These are phyloP conservation scores for Fusarium abutilonis DNA, from an alignment of 2,329 filamentous ascomycete species.

Conservation along the genomic window DNA sequence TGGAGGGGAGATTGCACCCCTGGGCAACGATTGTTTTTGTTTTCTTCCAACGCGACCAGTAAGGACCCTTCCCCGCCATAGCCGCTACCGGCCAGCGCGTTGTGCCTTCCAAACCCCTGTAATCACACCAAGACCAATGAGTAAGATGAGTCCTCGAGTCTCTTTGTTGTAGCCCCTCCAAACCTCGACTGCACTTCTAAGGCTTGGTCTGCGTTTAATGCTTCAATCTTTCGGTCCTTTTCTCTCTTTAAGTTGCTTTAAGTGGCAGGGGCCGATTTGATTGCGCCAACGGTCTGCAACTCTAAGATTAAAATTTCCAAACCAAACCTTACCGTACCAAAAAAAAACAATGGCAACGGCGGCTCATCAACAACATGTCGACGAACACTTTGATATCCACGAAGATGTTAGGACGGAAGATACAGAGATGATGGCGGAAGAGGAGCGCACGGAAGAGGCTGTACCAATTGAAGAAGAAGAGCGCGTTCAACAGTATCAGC, in stretches of 20 bases:
- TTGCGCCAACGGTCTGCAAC: neutral
- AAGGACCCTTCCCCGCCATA: slow-evolving; percentile 38
- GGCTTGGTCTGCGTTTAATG: slow-evolving; percentile 7
- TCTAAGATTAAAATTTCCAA: neutral
- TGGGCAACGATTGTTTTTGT: slow-evolving; percentile 50
- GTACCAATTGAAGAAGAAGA: slow-evolving; percentile 38
- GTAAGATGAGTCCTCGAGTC: neutral
- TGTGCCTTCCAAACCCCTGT: slow-evolving; percentile 40
- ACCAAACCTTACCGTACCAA: neutral
- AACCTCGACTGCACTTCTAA: slow-evolving; percentile 19
- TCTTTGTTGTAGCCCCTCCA: slow-evolving; percentile 39
- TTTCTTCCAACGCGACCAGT: slow-evolving; percentile 46
- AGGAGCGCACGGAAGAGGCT: slow-evolving; percentile 46
- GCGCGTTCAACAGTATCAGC: slow-evolving; percentile 41
- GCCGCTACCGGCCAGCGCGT: slow-evolving; percentile 41
- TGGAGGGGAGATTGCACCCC: slow-evolving; percentile 30
- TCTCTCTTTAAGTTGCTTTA: slow-evolving; percentile 10
- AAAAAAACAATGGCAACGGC: slow-evolving; percentile 38
- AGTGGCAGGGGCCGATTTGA: neutral
- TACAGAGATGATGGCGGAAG: slow-evolving; percentile 61
- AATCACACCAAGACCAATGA: slow-evolving; percentile 17
- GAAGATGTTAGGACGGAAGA: slow-evolving; percentile 62
- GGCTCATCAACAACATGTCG: slow-evolving; percentile 44
- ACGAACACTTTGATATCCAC: slow-evolving; percentile 59
- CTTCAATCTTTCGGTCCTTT: slow-evolving; percentile 14